Percentiles rank a stretch among this genome's conserved stretches.
Conservation (phyloP, 192 early-diverging fungal genomes). For the Phlyctochytrium arcticum region DNA sequence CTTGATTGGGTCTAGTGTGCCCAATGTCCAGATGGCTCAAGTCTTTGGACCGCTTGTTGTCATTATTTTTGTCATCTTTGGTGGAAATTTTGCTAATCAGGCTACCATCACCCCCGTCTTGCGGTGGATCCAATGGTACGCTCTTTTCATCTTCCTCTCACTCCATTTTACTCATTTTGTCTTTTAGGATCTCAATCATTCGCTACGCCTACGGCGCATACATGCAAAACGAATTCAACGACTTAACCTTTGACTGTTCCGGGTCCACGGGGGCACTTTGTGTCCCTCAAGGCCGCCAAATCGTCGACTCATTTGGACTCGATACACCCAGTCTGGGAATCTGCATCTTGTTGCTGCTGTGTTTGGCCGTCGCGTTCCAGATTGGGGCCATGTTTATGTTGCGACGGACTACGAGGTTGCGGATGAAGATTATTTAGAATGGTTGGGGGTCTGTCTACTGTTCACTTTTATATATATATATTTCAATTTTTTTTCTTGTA, state of each 20-base stretch:
- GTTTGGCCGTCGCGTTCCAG: constrained; percentile 4
- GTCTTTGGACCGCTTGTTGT: constrained; percentile 43
- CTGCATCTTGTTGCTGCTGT: constrained; percentile 9
- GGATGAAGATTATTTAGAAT: constrained; percentile 7
- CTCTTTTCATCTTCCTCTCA: neutral
- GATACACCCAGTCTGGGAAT: neutral
- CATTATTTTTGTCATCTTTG: constrained; percentile 44
- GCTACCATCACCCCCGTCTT: constrained; percentile 37
- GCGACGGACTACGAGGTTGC: constrained; percentile 9
- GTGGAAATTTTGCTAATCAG: constrained; percentile 36
- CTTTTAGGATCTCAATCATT: constrained; percentile 40
- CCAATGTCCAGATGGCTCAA: constrained; percentile 39
- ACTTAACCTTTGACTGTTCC: constrained; percentile 28
- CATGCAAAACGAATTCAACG: constrained; percentile 47
- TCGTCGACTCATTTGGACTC: constrained; percentile 3
- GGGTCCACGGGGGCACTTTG: constrained; percentile 2
- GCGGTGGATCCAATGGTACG: constrained; percentile 35
- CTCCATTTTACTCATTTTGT: neutral
- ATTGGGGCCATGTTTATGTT: neutral
- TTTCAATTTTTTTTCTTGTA: too few species aligned
- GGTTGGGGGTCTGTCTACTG: too few species aligned
- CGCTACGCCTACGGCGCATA: constrained; percentile 42
- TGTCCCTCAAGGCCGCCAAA: neutral
- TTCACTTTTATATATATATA: too few species aligned
- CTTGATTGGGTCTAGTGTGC: constrained; percentile 36